Evolutionary conservation across 2,329 filamentous ascomycete species (phyloP).

Genomic region (Colletotrichum siamense): DNA sequence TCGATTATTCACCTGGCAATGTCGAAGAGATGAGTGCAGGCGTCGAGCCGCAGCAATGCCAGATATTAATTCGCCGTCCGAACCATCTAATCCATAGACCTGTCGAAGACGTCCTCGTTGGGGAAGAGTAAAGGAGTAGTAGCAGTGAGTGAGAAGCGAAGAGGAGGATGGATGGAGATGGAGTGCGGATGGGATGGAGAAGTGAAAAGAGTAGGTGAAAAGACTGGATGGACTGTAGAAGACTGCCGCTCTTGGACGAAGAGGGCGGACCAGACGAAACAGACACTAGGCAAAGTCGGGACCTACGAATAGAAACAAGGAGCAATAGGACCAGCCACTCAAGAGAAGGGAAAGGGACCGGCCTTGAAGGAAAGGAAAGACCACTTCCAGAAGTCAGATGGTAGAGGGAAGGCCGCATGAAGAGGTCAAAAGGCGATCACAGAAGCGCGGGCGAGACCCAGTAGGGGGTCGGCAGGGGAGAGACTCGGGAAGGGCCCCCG

Average conservation of each 20-base stretch:
- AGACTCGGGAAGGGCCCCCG: slow-evolving; percentile 28
- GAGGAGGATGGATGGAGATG: slow-evolving; percentile 14
- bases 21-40: slow-evolving; percentile 24
- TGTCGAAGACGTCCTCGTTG: slow-evolving; percentile 19
- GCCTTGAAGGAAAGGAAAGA: slow-evolving; percentile 8
- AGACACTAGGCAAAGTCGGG: slow-evolving; percentile 38
- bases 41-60: slow-evolving; percentile 42
- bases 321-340: slow-evolving; percentile 33
- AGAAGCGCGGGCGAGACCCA: slow-evolving; percentile 24
- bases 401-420: slow-evolving; percentile 18
- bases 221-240: slow-evolving; percentile 14
- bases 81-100: slow-evolving; percentile 44
- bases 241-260: slow-evolving; percentile 20
- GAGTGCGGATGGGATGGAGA: slow-evolving; percentile 26
- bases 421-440: slow-evolving; percentile 16
- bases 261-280: slow-evolving; percentile 50
- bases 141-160: slow-evolving; percentile 21
- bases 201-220: slow-evolving; percentile 27
- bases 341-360: slow-evolving; percentile 29
- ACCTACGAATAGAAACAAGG: slow-evolving; percentile 38
- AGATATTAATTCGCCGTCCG: slow-evolving; percentile 22
- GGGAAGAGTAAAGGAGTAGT: neutral
- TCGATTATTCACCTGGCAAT: slow-evolving; percentile 23
- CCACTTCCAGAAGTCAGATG: slow-evolving; percentile 6
- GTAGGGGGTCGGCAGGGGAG: slow-evolving; percentile 19